A percentile compares a stretch with the other conserved stretches of the same genome.
Evolutionary conservation across 805 yeast species (phyloP).

Genomic region (Ogataea glucozyma): DNA sequence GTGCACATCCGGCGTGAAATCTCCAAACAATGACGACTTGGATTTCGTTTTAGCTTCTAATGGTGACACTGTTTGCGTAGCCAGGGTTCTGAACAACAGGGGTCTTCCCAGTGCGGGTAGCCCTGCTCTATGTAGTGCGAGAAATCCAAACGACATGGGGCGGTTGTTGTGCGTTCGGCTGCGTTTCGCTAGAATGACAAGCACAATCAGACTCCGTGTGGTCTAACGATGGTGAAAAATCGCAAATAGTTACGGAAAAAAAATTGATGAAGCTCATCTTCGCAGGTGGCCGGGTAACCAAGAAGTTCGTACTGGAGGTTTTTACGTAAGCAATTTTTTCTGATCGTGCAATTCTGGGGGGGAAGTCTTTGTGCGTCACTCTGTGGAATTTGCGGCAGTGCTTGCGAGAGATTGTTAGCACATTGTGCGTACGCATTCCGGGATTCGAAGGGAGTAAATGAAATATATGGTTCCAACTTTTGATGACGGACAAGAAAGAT

Average conservation of each 20-base stretch:
- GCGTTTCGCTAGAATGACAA: too few species aligned
- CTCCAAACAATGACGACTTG: conserved; percentile 32
- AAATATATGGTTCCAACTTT: neutral
- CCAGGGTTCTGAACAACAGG: conserved; percentile 4
- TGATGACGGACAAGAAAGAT: too few species aligned
- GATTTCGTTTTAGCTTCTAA: conserved; percentile 7
- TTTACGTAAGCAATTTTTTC: neutral
- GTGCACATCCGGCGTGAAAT: conserved; percentile 23
- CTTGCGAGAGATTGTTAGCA: too few species aligned
- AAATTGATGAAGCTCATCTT: neutral
- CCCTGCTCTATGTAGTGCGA: conserved; percentile 7
- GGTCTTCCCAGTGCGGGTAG: neutral
- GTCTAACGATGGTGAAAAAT: conserved; percentile 2
- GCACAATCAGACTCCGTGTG: too few species aligned
- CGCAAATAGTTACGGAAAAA: neutral
- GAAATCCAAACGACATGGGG: conserved; percentile 7
- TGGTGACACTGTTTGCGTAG: conserved; percentile 6
- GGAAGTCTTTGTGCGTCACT: neutral
- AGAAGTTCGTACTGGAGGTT: neutral
- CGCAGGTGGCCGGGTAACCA: conserved; percentile 1
- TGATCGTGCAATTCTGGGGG: neutral
- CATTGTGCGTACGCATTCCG: conserved; percentile 4
- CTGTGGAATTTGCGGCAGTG: too few species aligned
- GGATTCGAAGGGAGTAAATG: neutral
- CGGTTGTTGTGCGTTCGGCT: too few species aligned